A percentile compares a stretch with the other conserved stretches of the same genome.
Conservation (phyloP, 805 yeast genomes). For the Clavispora carvajalis region DNA sequence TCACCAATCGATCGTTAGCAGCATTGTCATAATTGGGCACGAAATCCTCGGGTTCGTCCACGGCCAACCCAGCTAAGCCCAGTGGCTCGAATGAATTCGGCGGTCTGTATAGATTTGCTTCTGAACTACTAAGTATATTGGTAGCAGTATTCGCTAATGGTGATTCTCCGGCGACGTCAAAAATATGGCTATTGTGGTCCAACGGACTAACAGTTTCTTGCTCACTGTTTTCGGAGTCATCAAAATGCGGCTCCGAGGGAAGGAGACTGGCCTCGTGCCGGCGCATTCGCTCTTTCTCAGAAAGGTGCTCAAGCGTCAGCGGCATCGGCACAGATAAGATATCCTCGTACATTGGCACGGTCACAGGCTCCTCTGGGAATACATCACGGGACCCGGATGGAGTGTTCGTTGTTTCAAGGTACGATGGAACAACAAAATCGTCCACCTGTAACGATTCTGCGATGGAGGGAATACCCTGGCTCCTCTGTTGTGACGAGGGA, state of each 20-base stretch:
- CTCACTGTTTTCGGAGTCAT: conserved; percentile 18
- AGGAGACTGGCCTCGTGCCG: conserved; percentile 53
- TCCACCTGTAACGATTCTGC: conserved; percentile 9
- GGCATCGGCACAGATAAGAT: conserved; percentile 3
- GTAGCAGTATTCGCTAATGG: not conserved
- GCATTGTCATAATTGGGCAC: conserved; percentile 32
- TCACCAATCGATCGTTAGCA: conserved; percentile 22
- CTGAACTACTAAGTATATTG: not conserved
- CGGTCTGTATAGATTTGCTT: conserved; percentile 11
- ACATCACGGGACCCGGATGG: not conserved
- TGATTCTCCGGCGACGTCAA: conserved; percentile 4
- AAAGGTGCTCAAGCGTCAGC: conserved; percentile 17
- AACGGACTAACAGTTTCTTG: conserved; percentile 19
- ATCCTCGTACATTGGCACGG: conserved; percentile 25
- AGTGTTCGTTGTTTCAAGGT: conserved; percentile 8
- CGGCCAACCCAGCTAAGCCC: conserved; percentile 14
- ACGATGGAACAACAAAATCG: conserved; percentile 27
- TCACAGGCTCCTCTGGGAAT: not conserved
- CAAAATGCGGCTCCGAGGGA: conserved; percentile 49
- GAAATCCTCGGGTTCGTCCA: conserved; percentile 22
- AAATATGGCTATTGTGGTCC: conserved; percentile 5
- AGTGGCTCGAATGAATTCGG: not conserved
- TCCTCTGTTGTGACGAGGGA: not conserved
- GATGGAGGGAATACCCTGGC: not conserved
- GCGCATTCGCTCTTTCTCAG: conserved; percentile 56